Evolutionary conservation across 495 filamentous ascomycete species (phyloP).

Genomic region (Aspergillus campestris): DNA sequence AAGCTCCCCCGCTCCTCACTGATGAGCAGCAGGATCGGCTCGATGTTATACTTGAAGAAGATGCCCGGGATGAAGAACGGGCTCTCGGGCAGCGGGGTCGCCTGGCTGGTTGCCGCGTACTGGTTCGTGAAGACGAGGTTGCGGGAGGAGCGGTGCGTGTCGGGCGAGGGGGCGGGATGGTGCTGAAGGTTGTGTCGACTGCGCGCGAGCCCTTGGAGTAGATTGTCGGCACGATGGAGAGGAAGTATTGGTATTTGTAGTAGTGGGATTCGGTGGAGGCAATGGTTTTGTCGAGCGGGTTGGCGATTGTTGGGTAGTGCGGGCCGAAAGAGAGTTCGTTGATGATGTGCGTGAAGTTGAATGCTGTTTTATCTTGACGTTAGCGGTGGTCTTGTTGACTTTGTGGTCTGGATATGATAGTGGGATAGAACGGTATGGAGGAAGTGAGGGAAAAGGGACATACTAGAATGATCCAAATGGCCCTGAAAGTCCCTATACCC

Average conservation of each 20-base stretch:
- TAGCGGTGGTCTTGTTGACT: not conserved
- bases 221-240: constrained; percentile 91
- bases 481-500: constrained; percentile 72
- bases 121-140: constrained; percentile 86
- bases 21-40: constrained; percentile 83
- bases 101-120: constrained; percentile 91
- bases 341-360: constrained; percentile 98
- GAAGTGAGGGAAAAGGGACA: constrained; percentile 19
- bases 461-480: constrained; percentile 81
- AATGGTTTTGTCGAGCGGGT: constrained; percentile 88
- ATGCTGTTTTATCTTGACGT: constrained; percentile 41
- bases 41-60: constrained; percentile 99
- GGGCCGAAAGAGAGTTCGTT: constrained; percentile 95
- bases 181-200: constrained; percentile 23
- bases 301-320: constrained; percentile 85
- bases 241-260: constrained; percentile 97
- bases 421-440: not conserved
- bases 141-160: constrained; percentile 16
- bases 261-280: constrained; percentile 69
- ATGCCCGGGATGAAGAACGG: constrained; percentile 66
- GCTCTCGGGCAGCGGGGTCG: constrained; percentile 55
- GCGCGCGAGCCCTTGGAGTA: constrained; percentile 60
- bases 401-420: not conserved
- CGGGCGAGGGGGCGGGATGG: constrained; percentile 14
- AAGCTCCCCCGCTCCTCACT: constrained; percentile 72